phyloP scores from a whole-genome alignment of 2,329 filamentous ascomycete genomes.

The Penicillium sp. region DNA sequence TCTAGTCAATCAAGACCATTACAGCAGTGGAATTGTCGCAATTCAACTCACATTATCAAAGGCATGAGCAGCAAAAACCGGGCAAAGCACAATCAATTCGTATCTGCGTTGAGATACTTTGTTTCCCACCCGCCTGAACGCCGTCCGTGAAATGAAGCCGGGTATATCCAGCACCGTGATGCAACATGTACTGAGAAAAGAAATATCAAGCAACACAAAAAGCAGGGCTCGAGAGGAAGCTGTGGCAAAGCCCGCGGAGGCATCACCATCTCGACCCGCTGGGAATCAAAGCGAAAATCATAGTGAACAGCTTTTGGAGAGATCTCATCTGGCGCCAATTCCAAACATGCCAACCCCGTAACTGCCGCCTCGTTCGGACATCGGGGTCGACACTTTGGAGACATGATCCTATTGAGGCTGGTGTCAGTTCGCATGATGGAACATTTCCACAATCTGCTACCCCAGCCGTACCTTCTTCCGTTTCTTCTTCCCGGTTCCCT shows the following conservation, averaged over 20 bases:
- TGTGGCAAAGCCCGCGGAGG: too few relatives aligned
- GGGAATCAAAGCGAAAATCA: too few relatives aligned
- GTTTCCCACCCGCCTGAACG: conserved; percentile 28
- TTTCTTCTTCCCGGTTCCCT: conserved; percentile 44
- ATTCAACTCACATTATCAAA: conserved; percentile 5
- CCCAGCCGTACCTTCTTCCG: conserved; percentile 43
- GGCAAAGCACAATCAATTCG: conserved; percentile 15
- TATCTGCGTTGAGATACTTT: conserved; percentile 21
- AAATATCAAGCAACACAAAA: conserved; percentile 2
- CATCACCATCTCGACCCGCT: too few relatives aligned
- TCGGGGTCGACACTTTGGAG: conserved; percentile 35
- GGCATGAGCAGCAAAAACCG: conserved; percentile 7
- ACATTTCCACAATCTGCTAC: conserved; percentile 3
- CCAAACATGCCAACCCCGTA: conserved; percentile 44
- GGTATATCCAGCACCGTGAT: conserved; percentile 48
- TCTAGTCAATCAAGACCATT: too few relatives aligned
- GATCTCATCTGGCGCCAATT: conserved; percentile 39
- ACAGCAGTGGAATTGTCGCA: conserved; percentile 18
- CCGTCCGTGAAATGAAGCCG: conserved; percentile 41
- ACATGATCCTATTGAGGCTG: conserved; percentile 35
- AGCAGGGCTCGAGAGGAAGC: too few relatives aligned
- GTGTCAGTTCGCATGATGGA: conserved; percentile 3
- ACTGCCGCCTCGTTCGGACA: conserved; percentile 38
- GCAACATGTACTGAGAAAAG: conserved; percentile 38
- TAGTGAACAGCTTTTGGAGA: conserved; percentile 12